Evolutionary conservation across 2,329 filamentous ascomycete species (phyloP), one percentile per base, ranked within the genome.

Genomic region (Fusarium neocosmosporiellum): DNA sequence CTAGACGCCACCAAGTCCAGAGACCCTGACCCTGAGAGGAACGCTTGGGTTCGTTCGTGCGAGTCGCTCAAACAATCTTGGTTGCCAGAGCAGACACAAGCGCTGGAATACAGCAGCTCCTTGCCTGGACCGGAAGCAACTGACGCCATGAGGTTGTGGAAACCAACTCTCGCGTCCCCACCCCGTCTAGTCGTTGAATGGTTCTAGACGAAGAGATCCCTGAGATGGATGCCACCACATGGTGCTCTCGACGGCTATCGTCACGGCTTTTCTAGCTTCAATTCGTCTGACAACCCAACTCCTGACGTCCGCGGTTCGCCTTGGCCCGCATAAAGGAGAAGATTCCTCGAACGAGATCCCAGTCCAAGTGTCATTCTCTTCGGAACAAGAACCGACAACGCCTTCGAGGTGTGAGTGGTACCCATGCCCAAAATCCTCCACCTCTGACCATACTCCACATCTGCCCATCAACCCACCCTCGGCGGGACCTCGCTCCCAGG

Each of bases 401-500:
- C 64, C 59, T 39, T 62, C 58, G 60, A 41, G 55, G 59, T 60
- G 66, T 41, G 57, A 67, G 66, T 72, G 70, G 62, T 70, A 72
- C 70, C 73, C 67, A 74, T 70, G 69, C 65, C 63, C 66, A 48
- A 73, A 74, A 67, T 76, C 69, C 73, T 73, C 76, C 75, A 77
- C 71, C 71, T 74, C 69, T 73, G 74, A 69, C 71, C 71, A 69
- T 72, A 66, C 71, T 77, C 76, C 76, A 76, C 76, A 76, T 77
- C 76, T 78, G 72, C 74, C 70, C 74, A 72, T 75, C 75, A 70
- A 78, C 74, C 75, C 76, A 74, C 74, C 76, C 67, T 78, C 76
- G 76, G 76, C 76, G 76, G 76, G 76, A 78, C 76, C 72, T 78
- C 73, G 76, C 75, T 77, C 72, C 29, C 67, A 75, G 75, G 68